These are phyloP conservation scores for Salix purpurea DNA, from an alignment of 345 rosid genomes.

Conservation along the genomic window DNA sequence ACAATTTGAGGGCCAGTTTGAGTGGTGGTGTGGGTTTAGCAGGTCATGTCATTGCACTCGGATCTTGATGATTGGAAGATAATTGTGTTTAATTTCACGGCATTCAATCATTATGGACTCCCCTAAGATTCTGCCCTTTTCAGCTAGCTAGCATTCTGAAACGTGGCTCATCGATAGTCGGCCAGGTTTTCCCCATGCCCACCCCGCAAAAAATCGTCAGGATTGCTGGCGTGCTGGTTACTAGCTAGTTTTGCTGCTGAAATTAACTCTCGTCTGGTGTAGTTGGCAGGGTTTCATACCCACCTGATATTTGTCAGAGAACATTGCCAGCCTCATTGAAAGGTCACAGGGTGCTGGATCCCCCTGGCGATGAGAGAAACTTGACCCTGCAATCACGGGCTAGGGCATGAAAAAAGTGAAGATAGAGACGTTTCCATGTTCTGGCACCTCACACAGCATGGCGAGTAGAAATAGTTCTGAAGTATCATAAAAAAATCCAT, in stretches of 20 bases:
- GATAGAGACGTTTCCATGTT: not conserved
- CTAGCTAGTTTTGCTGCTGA: no score
- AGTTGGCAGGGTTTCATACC: not conserved
- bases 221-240: not conserved
- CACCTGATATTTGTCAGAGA: slow-evolving; percentile 10
- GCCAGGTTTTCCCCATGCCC: slow-evolving; percentile 3
- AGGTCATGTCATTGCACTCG: not conserved
- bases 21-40: slow-evolving; percentile 1
- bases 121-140: not conserved
- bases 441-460: no score
- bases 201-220: not conserved
- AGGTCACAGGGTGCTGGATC: no score
- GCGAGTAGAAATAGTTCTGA: no score
- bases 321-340: not conserved
- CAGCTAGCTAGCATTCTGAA: not conserved
- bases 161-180: not conserved
- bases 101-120: not conserved
- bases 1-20: slow-evolving; percentile 2
- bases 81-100: not conserved
- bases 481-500: no score
- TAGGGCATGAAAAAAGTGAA: not conserved
- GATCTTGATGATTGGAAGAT: not conserved
- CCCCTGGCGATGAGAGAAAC: no score
- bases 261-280: not conserved
- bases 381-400: no score